phyloP scores from a whole-genome alignment of 805 yeast genomes.

The Hanseniaspora nectarophila region DNA sequence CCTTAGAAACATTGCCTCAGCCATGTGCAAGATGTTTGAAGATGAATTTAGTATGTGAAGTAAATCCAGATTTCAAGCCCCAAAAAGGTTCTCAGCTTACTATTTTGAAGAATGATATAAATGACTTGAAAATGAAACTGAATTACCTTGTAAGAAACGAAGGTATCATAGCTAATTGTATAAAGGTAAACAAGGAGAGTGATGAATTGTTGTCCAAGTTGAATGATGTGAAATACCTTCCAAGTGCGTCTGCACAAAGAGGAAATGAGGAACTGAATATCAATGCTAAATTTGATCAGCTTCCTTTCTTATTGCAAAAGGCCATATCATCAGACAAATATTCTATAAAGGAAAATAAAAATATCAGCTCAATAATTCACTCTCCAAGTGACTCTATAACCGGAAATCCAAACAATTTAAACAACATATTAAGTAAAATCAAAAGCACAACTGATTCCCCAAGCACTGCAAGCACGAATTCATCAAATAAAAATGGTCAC shows the following conservation, averaged over 20 bases:
- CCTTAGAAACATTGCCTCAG: constrained; percentile 65
- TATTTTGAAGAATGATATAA: constrained; percentile 70
- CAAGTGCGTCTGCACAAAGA: not conserved
- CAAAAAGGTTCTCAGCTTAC: constrained; percentile 86
- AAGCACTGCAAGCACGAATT: constrained; percentile 7
- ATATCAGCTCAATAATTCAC: constrained; percentile 17
- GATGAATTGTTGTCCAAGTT: constrained; percentile 15
- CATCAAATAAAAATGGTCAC: not conserved
- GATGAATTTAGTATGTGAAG: constrained; percentile 70
- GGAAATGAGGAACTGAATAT: not conserved
- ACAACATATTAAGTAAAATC: constrained; percentile 9
- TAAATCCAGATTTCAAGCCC: constrained; percentile 85
- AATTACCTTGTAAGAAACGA: constrained; percentile 57
- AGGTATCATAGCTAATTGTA: constrained; percentile 51
- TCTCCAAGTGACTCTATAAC: constrained; percentile 20
- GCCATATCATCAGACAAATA: not conserved
- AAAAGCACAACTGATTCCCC: constrained; percentile 17
- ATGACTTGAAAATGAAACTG: constrained; percentile 61
- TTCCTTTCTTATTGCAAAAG: constrained; percentile 1
- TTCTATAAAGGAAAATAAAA: not conserved
- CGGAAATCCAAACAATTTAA: constrained; percentile 20
- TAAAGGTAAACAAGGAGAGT: constrained; percentile 28
- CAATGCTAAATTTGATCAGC: constrained; percentile 14
- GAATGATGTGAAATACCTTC: constrained; percentile 13
- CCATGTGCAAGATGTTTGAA: constrained; percentile 76